Evolutionary conservation across 306 rosid species (phyloP).

Genomic region (Betula pendula): DNA sequence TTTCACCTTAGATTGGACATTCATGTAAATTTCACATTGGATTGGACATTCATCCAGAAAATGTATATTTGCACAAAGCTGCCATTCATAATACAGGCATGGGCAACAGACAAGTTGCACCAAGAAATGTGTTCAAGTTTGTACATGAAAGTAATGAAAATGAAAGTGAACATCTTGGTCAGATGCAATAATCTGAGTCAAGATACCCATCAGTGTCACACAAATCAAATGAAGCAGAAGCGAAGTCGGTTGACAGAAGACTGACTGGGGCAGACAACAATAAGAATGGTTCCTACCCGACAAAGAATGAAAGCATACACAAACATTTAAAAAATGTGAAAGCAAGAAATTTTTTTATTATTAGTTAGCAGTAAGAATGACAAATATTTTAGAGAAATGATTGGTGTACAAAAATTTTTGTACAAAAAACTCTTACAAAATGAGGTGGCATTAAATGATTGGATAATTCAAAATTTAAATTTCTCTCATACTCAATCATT

Average conservation of each 20-base stretch:
- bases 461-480: no score
- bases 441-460: no score
- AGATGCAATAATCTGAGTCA: background rate
- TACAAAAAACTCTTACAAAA: no score
- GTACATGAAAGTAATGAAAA: background rate
- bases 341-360: no score
- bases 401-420: no score
- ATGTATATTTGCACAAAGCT: background rate
- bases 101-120: background rate
- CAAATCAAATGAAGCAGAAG: background rate
- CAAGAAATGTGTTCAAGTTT: background rate
- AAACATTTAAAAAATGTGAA: no score
- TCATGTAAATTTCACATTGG: background rate
- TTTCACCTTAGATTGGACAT: background rate
- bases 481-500: no score
- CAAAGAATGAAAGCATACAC: background rate
- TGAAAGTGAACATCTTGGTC: background rate
- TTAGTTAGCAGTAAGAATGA: no score
- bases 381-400: no score
- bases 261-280: background rate
- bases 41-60: background rate
- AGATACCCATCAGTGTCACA: background rate
- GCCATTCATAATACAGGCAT: background rate
- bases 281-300: background rate
- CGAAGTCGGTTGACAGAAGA: background rate